Evolutionary conservation across 1,284 basidiomycete genomes (phyloP), one percentile per base, ranked within the genome.

Genomic region (Fistulinella cinereoalba): DNA sequence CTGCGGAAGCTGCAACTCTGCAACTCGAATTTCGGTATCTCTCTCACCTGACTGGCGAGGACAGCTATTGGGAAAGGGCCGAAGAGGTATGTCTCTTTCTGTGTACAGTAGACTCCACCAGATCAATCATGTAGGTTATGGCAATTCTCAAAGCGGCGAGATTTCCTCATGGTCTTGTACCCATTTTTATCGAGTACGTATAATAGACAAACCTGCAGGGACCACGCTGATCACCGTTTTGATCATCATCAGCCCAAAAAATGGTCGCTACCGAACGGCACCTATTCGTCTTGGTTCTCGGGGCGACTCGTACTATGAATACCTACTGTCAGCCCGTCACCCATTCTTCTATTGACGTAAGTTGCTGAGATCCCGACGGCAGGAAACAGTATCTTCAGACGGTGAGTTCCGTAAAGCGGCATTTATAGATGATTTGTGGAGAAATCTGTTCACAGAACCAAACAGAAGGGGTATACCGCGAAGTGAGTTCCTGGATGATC

Each of bases 291-390:
- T 97, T 13, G 95, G 95, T 9, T 95, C 92, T 15, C 79, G 95
- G 24, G 95, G 89, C 19, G 95, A 98, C 68, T 95, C 92, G 5
- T 97, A 88, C 71, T 98, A 97, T 65, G 95, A 97, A 67, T 96
- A 96, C 61, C 73, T 97, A 23, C 60, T 93, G 81, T 88, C 50
- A 70, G 84, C 64, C 5, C n/a, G 29, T 19, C 27, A 16, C 5
- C 37, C 29, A 21, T 11, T 25, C 23, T 41, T 27, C 43, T 32
- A 28, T 33, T 19, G 37, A 9, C 18, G 15, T 27, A n/a, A 36
- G 21, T 46, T 9, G 27, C 44, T 51, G 29, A 51, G 34, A 22
- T 25, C 38, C 57, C 18, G 47, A 29, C 21, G 10, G 34, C 53
- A 88, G 86, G 46, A 93, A 93, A 60, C 87, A 90, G 58, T 88